Evolutionary conservation across 2,329 filamentous ascomycete species (phyloP).

Genomic region (Pseudopyricularia javanii): DNA sequence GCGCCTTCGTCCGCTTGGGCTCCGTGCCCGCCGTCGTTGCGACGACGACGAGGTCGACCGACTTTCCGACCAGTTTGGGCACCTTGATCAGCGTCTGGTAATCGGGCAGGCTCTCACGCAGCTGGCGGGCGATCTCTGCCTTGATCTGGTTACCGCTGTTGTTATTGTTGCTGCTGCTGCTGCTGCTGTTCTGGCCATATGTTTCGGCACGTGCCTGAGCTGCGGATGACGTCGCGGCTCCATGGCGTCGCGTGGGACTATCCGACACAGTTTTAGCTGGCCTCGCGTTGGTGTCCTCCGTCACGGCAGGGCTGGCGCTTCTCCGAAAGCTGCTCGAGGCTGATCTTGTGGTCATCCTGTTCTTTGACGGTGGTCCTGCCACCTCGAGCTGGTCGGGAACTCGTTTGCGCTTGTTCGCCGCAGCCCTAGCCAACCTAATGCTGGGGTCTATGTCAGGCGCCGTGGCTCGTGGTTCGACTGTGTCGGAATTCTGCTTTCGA

Average conservation of each 20-base stretch:
- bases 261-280: conserved; percentile 17
- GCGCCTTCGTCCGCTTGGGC: conserved; percentile 40
- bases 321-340: conserved; percentile 14
- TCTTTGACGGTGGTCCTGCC: conserved; percentile 7
- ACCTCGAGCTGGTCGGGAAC: conserved; percentile 3
- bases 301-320: conserved; percentile 5
- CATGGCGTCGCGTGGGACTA: conserved; percentile 15
- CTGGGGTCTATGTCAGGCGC: conserved; percentile 8
- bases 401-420: conserved; percentile 4
- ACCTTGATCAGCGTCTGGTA: conserved; percentile 39
- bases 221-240: background rate
- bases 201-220: background rate
- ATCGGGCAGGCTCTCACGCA: conserved; percentile 38
- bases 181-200: background rate
- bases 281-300: conserved; percentile 15
- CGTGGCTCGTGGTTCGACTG: background rate
- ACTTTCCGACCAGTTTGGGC: conserved; percentile 33
- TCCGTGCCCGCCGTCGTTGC: conserved; percentile 29
- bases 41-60: conserved; percentile 41
- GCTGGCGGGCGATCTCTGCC: conserved; percentile 29
- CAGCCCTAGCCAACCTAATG: conserved; percentile 8
- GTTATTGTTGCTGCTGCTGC: no score
- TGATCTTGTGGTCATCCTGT: conserved; percentile 12
- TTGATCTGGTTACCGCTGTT: conserved; percentile 29
- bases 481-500: conserved; percentile 1